Conservation (phyloP, 371 early-diverging fungal species). For the Mortierella sp. region DNA sequence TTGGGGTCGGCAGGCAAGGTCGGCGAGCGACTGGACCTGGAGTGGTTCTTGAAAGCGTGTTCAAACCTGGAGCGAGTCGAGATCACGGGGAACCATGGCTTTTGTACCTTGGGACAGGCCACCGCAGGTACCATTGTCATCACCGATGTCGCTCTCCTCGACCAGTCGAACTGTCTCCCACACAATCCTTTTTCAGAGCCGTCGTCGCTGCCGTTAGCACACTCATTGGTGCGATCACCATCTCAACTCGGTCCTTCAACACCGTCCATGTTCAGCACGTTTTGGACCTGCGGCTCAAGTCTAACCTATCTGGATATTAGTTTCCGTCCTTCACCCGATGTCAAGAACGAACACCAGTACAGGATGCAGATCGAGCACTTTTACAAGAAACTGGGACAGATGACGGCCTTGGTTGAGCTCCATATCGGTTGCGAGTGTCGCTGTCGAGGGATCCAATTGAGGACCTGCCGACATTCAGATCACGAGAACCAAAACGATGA, state of each 20-base stretch:
- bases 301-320: constrained; percentile 16
- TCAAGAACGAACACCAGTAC: background rate
- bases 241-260: too few relatives aligned
- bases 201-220: background rate
- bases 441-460: constrained; percentile 1
- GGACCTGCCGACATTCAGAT: background rate
- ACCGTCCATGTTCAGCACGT: background rate
- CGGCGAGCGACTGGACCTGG: constrained; percentile 7
- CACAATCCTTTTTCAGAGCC: too few relatives aligned
- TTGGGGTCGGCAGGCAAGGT: background rate
- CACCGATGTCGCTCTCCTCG: background rate
- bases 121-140: background rate
- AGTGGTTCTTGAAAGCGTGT: background rate
- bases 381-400: constrained; percentile 17
- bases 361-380: constrained; percentile 3
- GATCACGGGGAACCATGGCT: background rate
- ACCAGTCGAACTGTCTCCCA: too few relatives aligned
- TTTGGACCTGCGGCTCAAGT: constrained; percentile 17
- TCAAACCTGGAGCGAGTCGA: constrained; percentile 14
- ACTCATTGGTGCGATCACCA: background rate
- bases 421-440: constrained; percentile 23
- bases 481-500: background rate
- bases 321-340: background rate
- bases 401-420: constrained; percentile 4
- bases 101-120: background rate